Percentiles rank a stretch among this genome's conserved stretches.
Evolutionary conservation across 371 early-diverging fungal genomes (phyloP).

Genomic region (Sporodiniella umbellata): DNA sequence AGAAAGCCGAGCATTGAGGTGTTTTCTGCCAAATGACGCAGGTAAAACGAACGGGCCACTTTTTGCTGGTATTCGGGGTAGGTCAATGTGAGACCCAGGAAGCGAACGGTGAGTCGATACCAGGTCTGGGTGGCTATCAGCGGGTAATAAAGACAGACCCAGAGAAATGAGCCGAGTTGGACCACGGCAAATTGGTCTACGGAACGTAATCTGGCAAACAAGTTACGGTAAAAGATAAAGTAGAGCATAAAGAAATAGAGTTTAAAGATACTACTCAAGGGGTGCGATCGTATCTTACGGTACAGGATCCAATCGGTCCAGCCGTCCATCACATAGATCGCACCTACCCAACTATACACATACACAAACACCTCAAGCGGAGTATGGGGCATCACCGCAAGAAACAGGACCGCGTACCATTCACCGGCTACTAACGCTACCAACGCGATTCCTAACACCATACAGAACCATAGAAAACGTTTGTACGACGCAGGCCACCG

Average conservation of each 20-base stretch:
- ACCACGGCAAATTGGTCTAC: slow-evolving; percentile 61
- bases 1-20: slow-evolving; percentile 76
- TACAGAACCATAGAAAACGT: slow-evolving; percentile 75
- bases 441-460: slow-evolving; percentile 57
- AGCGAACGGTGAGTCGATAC: slow-evolving; percentile 44
- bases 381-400: slow-evolving; percentile 53
- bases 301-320: slow-evolving; percentile 64
- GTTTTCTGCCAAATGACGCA: slow-evolving; percentile 74
- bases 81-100: slow-evolving; percentile 49
- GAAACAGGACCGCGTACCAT: slow-evolving; percentile 59
- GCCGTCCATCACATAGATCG: slow-evolving; percentile 62
- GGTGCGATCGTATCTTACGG: slow-evolving; percentile 62
- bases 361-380: slow-evolving; percentile 62
- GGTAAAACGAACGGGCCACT: slow-evolving; percentile 65
- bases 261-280: slow-evolving; percentile 63
- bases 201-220: slow-evolving; percentile 69
- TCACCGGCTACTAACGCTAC: slow-evolving; percentile 70
- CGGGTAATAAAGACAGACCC: slow-evolving; percentile 74
- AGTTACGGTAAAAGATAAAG: slow-evolving; percentile 75
- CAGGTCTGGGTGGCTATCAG: slow-evolving; percentile 63
- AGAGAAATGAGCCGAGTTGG: slow-evolving; percentile 67
- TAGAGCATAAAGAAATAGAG: slow-evolving; percentile 76
- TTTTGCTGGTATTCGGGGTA: slow-evolving; percentile 67
- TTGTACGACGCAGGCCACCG: slow-evolving; percentile 71
- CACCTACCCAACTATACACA: slow-evolving; percentile 71